Evolutionary conservation across 2,329 filamentous ascomycete species (phyloP).

Genomic region (Calonectria hawksworthii): DNA sequence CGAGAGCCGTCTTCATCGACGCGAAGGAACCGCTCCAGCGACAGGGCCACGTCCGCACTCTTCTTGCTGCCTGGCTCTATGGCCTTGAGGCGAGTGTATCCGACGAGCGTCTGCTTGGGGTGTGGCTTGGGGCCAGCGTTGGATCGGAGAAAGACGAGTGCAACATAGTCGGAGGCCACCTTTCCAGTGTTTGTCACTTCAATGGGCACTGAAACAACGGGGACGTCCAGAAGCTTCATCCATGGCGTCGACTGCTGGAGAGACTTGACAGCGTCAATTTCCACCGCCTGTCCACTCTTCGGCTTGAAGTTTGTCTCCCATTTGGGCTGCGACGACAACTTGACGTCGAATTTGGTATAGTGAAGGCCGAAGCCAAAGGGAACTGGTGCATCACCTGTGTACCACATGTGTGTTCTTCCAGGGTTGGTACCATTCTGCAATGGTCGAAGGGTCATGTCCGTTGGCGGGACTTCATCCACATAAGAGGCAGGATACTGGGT

Average conservation of each 20-base stretch:
- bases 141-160: background rate
- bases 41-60: background rate
- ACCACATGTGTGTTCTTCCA: background rate
- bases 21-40: background rate
- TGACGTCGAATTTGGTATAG: background rate
- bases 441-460: background rate
- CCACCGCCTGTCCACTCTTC: background rate
- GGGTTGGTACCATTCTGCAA: background rate
- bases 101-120: background rate
- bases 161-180: background rate
- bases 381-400: background rate
- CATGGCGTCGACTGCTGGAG: background rate
- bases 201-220: background rate
- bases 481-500: background rate
- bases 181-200: background rate
- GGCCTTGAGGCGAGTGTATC: background rate
- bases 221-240: background rate
- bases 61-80: background rate
- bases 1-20: background rate
- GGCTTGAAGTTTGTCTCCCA: background rate
- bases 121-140: background rate
- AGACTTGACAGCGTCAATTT: background rate
- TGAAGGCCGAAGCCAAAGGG: constrained; percentile 3
- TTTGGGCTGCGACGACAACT: background rate
- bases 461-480: background rate